Evolutionary conservation across 352 stramenopile species (phyloP).

Genomic region (Phytopythium montanum): DNA sequence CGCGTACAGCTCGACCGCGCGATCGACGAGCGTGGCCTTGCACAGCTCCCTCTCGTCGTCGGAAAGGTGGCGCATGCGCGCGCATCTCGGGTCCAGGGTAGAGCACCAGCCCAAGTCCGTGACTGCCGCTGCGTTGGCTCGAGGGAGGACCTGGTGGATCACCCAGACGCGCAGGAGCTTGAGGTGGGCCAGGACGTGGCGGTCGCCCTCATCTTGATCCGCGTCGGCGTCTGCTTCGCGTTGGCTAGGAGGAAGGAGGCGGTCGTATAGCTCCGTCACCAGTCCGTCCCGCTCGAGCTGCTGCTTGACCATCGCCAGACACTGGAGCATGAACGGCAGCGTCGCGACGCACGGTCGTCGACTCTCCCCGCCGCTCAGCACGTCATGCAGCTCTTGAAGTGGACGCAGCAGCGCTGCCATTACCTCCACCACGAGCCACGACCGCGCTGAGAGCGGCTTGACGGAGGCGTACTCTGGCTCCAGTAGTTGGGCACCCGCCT

Average conservation of each 20-base stretch:
- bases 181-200: not conserved
- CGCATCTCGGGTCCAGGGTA: slow-evolving; percentile 41
- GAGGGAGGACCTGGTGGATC: slow-evolving; percentile 10
- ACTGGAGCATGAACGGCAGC: slow-evolving; percentile 34
- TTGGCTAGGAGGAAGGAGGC: not conserved
- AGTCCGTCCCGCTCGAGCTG: slow-evolving; percentile 25
- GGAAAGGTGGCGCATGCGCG: slow-evolving; percentile 33
- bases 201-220: not conserved
- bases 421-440: slow-evolving; percentile 38
- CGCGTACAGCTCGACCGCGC: slow-evolving; percentile 18
- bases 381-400: slow-evolving; percentile 37
- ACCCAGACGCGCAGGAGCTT: slow-evolving; percentile 13
- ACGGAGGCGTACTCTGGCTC: not conserved
- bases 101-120: slow-evolving; percentile 33
- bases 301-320: slow-evolving; percentile 28
- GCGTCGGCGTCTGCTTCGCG: slow-evolving; percentile 6
- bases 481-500: slow-evolving; percentile 5
- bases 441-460: slow-evolving; percentile 7
- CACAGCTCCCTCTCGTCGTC: slow-evolving; percentile 30
- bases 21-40: slow-evolving; percentile 14
- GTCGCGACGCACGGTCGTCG: slow-evolving; percentile 13
- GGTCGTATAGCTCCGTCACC: slow-evolving; percentile 17
- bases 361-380: slow-evolving; percentile 26
- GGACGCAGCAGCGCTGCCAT: slow-evolving; percentile 34
- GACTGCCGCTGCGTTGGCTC: slow-evolving; percentile 13